phyloP scores from a whole-genome alignment of 257 asterid genomes.

The Forsythia suspensa region DNA sequence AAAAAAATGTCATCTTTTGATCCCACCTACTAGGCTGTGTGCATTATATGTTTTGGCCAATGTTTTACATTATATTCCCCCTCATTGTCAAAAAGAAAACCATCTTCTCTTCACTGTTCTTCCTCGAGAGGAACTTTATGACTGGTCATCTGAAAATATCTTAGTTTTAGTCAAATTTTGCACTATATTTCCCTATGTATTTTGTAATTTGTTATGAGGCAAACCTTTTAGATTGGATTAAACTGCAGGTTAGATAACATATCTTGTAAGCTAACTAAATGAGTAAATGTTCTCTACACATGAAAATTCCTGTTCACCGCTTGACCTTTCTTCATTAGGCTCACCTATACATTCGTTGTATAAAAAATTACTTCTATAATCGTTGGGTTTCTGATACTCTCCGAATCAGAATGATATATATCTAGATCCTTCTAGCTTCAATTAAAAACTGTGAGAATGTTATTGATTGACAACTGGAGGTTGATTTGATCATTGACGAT shows the following conservation, averaged over 20 bases:
- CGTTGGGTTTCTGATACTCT: neutral
- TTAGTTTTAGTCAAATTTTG: neutral
- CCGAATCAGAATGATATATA: neutral
- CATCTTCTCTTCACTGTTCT: neutral
- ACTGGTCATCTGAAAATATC: neutral
- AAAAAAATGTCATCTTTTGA: neutral
- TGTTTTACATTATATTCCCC: too few species aligned
- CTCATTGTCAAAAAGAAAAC: neutral
- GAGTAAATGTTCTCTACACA: too few species aligned
- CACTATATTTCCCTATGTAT: too few species aligned
- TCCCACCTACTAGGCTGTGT: neutral
- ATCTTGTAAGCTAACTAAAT: too few species aligned
- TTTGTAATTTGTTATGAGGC: neutral
- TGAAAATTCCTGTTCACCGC: too few species aligned
- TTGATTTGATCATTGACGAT: too few species aligned
- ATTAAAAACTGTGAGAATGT: neutral
- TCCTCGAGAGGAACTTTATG: too few species aligned
- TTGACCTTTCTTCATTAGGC: too few species aligned
- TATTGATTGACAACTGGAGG: too few species aligned
- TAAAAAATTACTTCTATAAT: neutral
- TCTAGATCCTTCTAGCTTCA: neutral
- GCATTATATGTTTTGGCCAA: neutral
- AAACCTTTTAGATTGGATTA: neutral
- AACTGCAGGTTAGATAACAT: neutral
- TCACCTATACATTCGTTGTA: too few species aligned